Evolutionary conservation across 2,329 filamentous ascomycete species (phyloP).

Genomic region (Fusarium concolor): DNA sequence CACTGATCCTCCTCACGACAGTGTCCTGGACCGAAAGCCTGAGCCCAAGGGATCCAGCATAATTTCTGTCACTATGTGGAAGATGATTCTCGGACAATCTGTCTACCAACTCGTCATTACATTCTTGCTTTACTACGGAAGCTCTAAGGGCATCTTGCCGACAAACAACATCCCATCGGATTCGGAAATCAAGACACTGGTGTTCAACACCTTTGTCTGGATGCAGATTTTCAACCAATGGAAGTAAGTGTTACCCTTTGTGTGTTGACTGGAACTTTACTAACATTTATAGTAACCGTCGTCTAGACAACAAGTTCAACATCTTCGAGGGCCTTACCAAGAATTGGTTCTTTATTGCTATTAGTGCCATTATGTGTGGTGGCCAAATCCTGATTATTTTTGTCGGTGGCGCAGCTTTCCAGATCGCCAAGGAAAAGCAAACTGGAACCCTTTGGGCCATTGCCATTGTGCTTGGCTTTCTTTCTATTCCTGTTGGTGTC

Average conservation of each 20-base stretch:
- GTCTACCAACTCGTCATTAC: constrained; percentile 87
- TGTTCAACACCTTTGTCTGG: constrained; percentile 99
- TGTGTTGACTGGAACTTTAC: not conserved
- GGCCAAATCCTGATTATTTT: constrained; percentile 92
- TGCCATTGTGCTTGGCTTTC: constrained; percentile 82
- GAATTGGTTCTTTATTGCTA: constrained; percentile 90
- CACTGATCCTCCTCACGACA: constrained; percentile 87
- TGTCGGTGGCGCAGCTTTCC: constrained; percentile 84
- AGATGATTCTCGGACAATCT: constrained; percentile 96
- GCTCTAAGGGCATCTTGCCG: constrained; percentile 56
- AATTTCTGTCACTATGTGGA: constrained; percentile 96
- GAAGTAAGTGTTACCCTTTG: constrained; percentile 71
- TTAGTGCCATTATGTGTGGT: constrained; percentile 87
- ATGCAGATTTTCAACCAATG: constrained; percentile 99
- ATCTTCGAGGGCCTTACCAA: constrained; percentile 88
- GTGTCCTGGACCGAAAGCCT: constrained; percentile 81
- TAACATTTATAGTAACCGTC: constrained; percentile 74
- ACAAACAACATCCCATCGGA: constrained; percentile 57
- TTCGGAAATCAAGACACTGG: constrained; percentile 77
- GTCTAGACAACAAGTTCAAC: constrained; percentile 94
- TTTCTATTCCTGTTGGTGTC: constrained; percentile 88
- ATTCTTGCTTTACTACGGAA: constrained; percentile 84
- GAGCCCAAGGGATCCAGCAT: constrained; percentile 68
- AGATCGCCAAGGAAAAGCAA: constrained; percentile 70
- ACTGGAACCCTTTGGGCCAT: constrained; percentile 86